A percentile compares a stretch with the other conserved stretches of the same genome.
Conservation (phyloP, 192 early-diverging fungal genomes). For the Backusella macrospora region DNA sequence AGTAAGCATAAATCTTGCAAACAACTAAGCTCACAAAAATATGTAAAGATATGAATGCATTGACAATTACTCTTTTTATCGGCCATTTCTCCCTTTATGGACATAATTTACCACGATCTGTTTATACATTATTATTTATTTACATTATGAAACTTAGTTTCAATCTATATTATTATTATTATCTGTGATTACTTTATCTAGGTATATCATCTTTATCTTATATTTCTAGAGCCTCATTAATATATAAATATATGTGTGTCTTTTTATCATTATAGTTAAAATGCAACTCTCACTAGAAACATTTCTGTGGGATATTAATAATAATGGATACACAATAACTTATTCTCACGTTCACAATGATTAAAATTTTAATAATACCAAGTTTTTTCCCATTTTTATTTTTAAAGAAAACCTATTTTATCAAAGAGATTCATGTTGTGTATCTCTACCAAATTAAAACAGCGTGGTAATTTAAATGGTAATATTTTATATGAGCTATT, state of each 20-base stretch:
- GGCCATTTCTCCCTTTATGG: background rate
- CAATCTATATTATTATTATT: background rate
- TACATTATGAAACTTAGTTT: background rate
- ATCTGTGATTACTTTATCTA: background rate
- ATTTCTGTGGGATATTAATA: background rate
- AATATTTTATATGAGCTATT: too few species aligned
- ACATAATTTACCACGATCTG: background rate
- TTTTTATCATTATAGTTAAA: background rate
- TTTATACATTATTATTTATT: background rate
- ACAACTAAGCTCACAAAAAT: constrained; percentile 2
- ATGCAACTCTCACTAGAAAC: background rate
- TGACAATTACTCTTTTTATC: constrained; percentile 12
- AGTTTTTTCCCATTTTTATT: background rate
- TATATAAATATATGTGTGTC: background rate
- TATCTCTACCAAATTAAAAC: too few species aligned
- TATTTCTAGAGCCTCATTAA: background rate
- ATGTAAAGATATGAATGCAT: background rate
- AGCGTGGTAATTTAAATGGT: too few species aligned
- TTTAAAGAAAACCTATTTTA: background rate
- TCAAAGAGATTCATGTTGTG: background rate
- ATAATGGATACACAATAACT: background rate
- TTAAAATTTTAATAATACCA: background rate
- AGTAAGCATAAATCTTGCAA: background rate
- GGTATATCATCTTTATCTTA: too few species aligned
- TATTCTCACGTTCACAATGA: constrained; percentile 3